phyloP scores from a whole-genome alignment of 2,329 filamentous ascomycete genomes.

The Alternaria novae-zelandiae region DNA sequence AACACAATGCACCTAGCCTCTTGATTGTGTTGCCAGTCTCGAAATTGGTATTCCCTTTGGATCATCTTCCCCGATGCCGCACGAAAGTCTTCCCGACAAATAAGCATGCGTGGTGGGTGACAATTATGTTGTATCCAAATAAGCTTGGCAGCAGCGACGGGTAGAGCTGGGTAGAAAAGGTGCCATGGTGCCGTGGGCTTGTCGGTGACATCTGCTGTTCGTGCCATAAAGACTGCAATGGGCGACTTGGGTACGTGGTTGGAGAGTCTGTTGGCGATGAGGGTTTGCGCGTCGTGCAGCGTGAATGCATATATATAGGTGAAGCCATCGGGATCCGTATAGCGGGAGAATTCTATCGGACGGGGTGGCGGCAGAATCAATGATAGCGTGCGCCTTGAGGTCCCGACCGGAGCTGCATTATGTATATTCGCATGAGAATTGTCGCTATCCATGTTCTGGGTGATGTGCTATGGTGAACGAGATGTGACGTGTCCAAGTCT shows the following conservation, averaged over 20 bases:
- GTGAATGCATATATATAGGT: conserved; percentile 24
- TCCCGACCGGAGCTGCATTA: not conserved
- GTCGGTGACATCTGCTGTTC: not conserved
- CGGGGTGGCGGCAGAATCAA: not conserved
- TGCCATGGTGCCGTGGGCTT: not conserved
- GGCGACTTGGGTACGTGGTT: not conserved
- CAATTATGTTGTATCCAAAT: not conserved
- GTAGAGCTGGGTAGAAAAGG: not conserved
- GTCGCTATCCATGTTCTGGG: not conserved
- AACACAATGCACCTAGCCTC: not conserved
- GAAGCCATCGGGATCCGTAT: conserved; percentile 15
- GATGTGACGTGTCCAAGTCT: not conserved
- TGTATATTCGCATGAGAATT: not conserved
- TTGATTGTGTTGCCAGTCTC: not conserved
- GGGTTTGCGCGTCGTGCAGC: not conserved
- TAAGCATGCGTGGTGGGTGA: not conserved
- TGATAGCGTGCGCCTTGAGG: no score
- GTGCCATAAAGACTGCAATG: not conserved
- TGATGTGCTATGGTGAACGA: not conserved
- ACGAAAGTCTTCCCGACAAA: not conserved
- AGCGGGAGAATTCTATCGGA: conserved; percentile 7
- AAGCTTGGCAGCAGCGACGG: not conserved
- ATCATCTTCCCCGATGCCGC: not conserved
- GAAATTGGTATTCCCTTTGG: not conserved
- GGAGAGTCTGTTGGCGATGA: not conserved